Evolutionary conservation across 2,329 filamentous ascomycete species (phyloP).

Genomic region (Coniochaeta sp.): DNA sequence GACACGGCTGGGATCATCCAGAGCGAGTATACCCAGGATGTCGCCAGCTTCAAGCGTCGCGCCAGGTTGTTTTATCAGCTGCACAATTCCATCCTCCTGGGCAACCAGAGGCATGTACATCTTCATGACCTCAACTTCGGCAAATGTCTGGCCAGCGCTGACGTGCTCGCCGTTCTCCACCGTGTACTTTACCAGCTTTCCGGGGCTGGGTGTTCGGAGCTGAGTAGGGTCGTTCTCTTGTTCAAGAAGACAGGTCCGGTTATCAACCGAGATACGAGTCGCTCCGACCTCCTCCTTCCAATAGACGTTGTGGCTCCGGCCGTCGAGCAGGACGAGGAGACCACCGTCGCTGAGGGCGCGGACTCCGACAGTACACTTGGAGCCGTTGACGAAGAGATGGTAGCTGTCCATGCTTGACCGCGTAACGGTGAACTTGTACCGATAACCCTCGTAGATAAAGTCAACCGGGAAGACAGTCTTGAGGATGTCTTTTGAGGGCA

Average conservation of each 20-base stretch:
- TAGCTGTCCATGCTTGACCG: conserved; percentile 89
- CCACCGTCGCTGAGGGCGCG: conserved; percentile 90
- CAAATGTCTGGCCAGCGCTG: conserved; percentile 84
- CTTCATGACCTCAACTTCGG: conserved; percentile 99
- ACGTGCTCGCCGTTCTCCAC: conserved; percentile 94
- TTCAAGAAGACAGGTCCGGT: conserved; percentile 96
- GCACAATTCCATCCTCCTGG: conserved; percentile 90
- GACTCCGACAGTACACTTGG: conserved; percentile 89
- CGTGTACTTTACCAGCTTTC: conserved; percentile 96
- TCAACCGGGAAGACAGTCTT: conserved; percentile 97
- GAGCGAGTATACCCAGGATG: conserved; percentile 91
- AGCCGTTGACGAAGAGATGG: conserved; percentile 97
- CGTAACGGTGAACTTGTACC: conserved; percentile 98
- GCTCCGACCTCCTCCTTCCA: conserved; percentile 99
- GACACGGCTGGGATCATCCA: conserved; percentile 92
- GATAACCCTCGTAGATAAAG: conserved; percentile 94
- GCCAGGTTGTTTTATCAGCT: conserved; percentile 98
- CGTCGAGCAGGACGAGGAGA: conserved; percentile 80
- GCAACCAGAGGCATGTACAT: conserved; percentile 99
- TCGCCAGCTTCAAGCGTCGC: conserved; percentile 97
- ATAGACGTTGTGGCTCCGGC: conserved; percentile 96
- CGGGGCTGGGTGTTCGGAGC: conserved; percentile 86
- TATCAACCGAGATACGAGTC: conserved; percentile 90
- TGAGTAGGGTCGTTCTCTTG: conserved; percentile 99
- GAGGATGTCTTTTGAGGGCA: conserved; percentile 90